Evolutionary conservation across 2,329 filamentous ascomycete species (phyloP).

Genomic region (Venturia nashicola): DNA sequence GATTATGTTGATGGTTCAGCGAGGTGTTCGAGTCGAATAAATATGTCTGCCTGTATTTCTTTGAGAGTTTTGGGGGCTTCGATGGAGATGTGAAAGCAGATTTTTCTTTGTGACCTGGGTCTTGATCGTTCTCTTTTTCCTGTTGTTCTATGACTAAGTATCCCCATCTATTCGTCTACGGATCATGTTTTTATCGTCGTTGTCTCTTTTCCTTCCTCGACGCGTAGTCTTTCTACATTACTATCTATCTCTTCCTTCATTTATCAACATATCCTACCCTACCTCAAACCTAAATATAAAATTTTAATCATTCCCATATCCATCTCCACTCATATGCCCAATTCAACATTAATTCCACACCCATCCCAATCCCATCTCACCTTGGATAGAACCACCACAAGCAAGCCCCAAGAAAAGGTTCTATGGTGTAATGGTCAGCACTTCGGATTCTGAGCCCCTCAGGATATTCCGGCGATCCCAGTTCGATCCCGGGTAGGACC

Average conservation of each 20-base stretch:
- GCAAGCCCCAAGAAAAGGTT: neutral
- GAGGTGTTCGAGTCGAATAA: too few relatives aligned
- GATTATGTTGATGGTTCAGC: neutral
- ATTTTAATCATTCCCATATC: too few relatives aligned
- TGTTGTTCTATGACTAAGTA: neutral
- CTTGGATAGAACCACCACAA: neutral
- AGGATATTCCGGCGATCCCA: neutral
- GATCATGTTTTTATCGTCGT: too few relatives aligned
- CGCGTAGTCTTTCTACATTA: too few relatives aligned
- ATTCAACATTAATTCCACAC: too few relatives aligned
- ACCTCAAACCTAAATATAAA: too few relatives aligned
- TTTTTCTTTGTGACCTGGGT: neutral
- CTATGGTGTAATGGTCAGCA: slow-evolving; percentile 7
- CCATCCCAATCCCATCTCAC: neutral
- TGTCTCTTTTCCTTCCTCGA: too few relatives aligned
- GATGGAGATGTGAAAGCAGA: neutral
- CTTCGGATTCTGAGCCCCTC: neutral
- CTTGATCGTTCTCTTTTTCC: neutral
- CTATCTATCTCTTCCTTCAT: too few relatives aligned
- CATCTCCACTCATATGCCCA: too few relatives aligned
- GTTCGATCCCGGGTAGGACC: slow-evolving; percentile 5
- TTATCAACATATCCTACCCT: too few relatives aligned
- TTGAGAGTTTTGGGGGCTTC: neutral
- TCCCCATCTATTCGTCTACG: too few relatives aligned
- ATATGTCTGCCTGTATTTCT: neutral